These are phyloP conservation scores for Posidonia oceanica DNA, from an alignment of 116 monocot genomes.

Conservation along the genomic window DNA sequence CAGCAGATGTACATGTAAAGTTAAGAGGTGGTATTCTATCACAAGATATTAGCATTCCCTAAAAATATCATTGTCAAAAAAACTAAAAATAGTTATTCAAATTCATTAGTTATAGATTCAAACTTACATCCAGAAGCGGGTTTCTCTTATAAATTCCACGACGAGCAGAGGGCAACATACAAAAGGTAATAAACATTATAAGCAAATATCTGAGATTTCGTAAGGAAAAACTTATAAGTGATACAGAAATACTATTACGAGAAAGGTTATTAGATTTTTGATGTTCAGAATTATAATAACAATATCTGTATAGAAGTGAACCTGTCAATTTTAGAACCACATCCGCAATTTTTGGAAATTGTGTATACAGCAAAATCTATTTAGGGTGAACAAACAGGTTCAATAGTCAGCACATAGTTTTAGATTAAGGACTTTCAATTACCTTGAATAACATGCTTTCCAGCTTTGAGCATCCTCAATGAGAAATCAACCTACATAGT, in stretches of 20 bases:
- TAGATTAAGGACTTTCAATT: background rate
- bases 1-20: background rate
- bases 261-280: no score
- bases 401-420: background rate
- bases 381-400: background rate
- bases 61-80: no score
- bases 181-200: slow-evolving; percentile 9
- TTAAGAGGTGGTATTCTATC: background rate
- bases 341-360: no score
- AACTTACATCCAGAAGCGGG: slow-evolving; percentile 95
- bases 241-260: no score
- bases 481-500: slow-evolving; percentile 81
- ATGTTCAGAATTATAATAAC: no score
- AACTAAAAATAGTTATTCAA: background rate
- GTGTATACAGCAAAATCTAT: no score
- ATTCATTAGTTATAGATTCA: background rate
- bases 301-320: no score
- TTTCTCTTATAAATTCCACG: slow-evolving; percentile 58
- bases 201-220: slow-evolving; percentile 18
- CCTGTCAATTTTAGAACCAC: no score
- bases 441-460: slow-evolving; percentile 99
- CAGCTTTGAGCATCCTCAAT: slow-evolving; percentile 58
- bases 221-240: background rate
- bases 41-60: background rate
- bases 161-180: slow-evolving; percentile 19